phyloP scores from a whole-genome alignment of 108 stramenopile genomes.

The Nitzschia palea region DNA sequence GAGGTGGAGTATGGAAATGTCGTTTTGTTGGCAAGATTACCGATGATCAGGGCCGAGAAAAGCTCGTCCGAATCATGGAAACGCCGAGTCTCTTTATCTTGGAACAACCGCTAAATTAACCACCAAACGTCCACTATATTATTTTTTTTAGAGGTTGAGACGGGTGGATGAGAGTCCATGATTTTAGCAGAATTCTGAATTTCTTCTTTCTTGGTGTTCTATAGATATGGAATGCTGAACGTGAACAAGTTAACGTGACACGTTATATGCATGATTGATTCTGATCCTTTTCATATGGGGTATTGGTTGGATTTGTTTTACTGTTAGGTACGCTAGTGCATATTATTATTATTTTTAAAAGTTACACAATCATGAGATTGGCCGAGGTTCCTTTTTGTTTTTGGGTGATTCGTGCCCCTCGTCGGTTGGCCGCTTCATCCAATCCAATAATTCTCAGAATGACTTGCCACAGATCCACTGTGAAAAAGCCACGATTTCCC shows the following conservation, averaged over 20 bases:
- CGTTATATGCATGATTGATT: not conserved
- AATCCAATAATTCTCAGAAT: slow-evolving; percentile 55
- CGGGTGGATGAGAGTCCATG: too few species aligned
- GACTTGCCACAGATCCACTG: slow-evolving; percentile 53
- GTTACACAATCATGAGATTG: slow-evolving; percentile 35
- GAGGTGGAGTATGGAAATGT: slow-evolving; percentile 50
- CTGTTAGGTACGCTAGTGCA: not conserved
- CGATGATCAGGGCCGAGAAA: slow-evolving; percentile 35
- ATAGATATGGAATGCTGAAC: too few species aligned
- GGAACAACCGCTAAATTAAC: slow-evolving; percentile 27
- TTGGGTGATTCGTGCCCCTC: slow-evolving; percentile 13
- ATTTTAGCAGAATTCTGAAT: too few species aligned
- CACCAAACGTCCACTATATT: too few species aligned
- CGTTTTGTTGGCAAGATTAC: slow-evolving; percentile 40
- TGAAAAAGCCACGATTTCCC: slow-evolving; percentile 42
- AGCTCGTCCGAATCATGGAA: slow-evolving; percentile 55
- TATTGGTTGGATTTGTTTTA: too few species aligned
- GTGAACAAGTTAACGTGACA: too few species aligned
- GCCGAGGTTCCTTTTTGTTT: slow-evolving; percentile 4
- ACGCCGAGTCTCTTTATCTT: slow-evolving; percentile 56
- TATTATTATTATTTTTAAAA: not conserved
- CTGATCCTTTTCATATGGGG: not conserved
- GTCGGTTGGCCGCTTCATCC: slow-evolving; percentile 28
- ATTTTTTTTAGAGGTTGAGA: too few species aligned
- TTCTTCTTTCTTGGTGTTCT: too few species aligned